phyloP scores from a whole-genome alignment of 805 yeast genomes.

The Saccharomycopsis capsularis region DNA sequence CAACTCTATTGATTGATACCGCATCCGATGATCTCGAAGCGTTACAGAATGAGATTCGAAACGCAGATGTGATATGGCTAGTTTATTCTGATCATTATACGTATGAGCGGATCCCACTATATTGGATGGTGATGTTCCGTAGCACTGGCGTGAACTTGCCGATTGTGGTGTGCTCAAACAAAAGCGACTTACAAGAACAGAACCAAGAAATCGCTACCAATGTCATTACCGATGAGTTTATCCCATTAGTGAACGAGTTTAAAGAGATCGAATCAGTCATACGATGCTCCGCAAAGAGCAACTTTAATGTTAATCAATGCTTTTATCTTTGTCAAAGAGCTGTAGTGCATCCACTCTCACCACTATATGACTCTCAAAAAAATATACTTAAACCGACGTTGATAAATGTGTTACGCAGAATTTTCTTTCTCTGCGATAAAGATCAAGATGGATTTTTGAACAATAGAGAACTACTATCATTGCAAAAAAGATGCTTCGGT shows the following conservation, averaged over 20 bases:
- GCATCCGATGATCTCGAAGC: constrained; percentile 52
- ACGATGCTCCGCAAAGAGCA: constrained; percentile 78
- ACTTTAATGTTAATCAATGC: constrained; percentile 81
- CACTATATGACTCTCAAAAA: constrained; percentile 86
- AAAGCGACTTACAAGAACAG: constrained; percentile 40
- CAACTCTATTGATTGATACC: constrained; percentile 77
- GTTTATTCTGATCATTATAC: constrained; percentile 92
- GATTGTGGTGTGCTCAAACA: constrained; percentile 83
- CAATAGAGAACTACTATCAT: constrained; percentile 57
- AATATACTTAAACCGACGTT: constrained; percentile 76
- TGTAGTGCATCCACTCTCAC: constrained; percentile 87
- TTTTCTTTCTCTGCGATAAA: constrained; percentile 77
- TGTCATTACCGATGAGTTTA: constrained; percentile 64
- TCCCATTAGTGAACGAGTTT: constrained; percentile 80
- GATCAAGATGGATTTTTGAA: constrained; percentile 84
- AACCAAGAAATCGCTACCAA: constrained; percentile 16
- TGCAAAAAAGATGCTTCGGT: constrained; percentile 74
- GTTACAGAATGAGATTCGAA: constrained; percentile 66
- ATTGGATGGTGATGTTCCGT: constrained; percentile 92
- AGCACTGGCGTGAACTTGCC: constrained; percentile 93
- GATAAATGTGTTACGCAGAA: constrained; percentile 64
- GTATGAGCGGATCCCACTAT: constrained; percentile 81
- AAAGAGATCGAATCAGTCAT: constrained; percentile 93
- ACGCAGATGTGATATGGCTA: constrained; percentile 90
- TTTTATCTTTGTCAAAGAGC: constrained; percentile 92